Conservation (phyloP, 345 rosid species). For the Acer negundo region DNA sequence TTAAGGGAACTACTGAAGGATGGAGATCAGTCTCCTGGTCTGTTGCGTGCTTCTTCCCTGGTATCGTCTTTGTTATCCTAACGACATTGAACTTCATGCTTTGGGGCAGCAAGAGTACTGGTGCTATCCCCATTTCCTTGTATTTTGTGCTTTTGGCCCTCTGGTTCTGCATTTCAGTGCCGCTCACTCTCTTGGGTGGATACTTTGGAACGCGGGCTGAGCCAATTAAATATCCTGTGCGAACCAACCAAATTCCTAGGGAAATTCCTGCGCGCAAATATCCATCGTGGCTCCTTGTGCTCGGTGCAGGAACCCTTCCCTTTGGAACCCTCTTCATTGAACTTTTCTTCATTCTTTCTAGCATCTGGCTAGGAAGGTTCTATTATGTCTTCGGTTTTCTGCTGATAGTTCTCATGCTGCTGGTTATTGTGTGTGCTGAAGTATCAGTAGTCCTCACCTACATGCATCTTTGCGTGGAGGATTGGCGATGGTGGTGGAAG, state of each 20-base stretch:
- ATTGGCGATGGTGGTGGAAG: constrained; percentile 96
- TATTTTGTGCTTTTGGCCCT: constrained; percentile 68
- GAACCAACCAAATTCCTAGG: constrained; percentile 81
- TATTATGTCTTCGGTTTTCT: constrained; percentile 80
- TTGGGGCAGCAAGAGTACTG: constrained; percentile 78
- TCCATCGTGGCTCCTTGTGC: constrained; percentile 88
- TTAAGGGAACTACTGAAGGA: constrained; percentile 76
- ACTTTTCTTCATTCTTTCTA: constrained; percentile 79
- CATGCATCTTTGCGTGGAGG: constrained; percentile 89
- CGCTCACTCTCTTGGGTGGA: constrained; percentile 79
- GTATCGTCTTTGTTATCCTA: constrained; percentile 73
- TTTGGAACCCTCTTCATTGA: constrained; percentile 81
- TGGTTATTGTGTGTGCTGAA: constrained; percentile 75
- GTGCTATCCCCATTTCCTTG: constrained; percentile 76
- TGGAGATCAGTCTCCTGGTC: constrained; percentile 80
- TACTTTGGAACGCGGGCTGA: constrained; percentile 69
- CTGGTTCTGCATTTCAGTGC: constrained; percentile 88
- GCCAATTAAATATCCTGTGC: constrained; percentile 61
- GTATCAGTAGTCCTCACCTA: constrained; percentile 80
- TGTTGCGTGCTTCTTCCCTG: constrained; percentile 79
- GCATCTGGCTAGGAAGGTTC: constrained; percentile 87
- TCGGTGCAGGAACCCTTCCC: constrained; percentile 86
- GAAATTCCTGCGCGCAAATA: constrained; percentile 83
- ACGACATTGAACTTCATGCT: constrained; percentile 70
- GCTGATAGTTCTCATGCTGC: constrained; percentile 62